Base-by-base conservation (phyloP, 2,329 filamentous ascomycete genomes). In the Claviceps sp. region DNA sequence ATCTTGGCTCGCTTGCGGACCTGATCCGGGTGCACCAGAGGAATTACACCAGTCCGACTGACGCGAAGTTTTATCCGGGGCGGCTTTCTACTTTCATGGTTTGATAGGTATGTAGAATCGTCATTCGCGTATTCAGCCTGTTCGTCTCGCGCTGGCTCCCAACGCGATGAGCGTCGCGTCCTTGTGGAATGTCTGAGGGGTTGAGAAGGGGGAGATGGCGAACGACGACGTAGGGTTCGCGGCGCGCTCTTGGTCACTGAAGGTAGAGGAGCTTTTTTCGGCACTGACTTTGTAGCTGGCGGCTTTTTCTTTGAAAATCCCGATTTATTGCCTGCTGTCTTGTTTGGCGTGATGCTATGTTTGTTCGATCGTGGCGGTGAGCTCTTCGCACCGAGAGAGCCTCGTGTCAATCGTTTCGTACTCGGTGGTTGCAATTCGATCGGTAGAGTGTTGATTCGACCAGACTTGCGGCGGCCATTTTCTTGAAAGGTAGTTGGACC, bases 401-500 rank as follows among this genome's bases (percentile, higher is more conserved):
- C 69, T 56, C 78, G 70, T 1, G 76, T 80, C 54, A 73, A 66
- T 50, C 78, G 72, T 58, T 76, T 80, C 50, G 72, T 71, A 41
- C 70, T 69, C 46, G 65, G 69, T 16, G 73, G 69, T 55, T 76
- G 73, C 43, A 77, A 59, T 55, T 82, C 77, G 34, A 76, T 55
- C 17, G 78, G 77, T 14, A 81, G 61, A 2, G 65, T 64, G 61
- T 85, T 84, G 60, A 81, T 79, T 55, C 82, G 76, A 42, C 80
- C 80, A 22, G 82, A 85, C 61, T 82, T 84, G 55, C 82, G 76
- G 56, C 77, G 77, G 48, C 87, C 88, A 78, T 77, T 86, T 70
- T 77, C 80, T 46, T 85, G 78, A 64, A 94, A 90, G 0, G 87
- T 85, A 3, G 91, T 93, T 22, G 93, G 93, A 0, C 93, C 93